Evolutionary conservation across 768 basidiomycete genomes (phyloP).

Genomic region (Auricularia sp.): DNA sequence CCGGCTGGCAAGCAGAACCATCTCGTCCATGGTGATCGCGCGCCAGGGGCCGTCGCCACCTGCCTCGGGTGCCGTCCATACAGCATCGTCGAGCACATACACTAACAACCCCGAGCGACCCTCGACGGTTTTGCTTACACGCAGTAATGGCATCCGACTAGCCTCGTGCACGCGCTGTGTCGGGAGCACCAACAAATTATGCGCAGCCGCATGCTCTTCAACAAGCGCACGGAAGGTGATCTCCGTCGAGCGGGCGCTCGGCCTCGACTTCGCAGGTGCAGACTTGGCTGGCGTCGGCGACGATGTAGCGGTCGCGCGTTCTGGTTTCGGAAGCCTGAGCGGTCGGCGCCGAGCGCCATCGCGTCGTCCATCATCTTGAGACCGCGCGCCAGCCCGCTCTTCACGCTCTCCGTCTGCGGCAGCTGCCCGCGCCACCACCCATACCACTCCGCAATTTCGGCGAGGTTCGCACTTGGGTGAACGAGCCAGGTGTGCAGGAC

Average conservation of each 20-base stretch:
- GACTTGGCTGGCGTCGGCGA: slow-evolving; percentile 23
- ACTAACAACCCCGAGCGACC: slow-evolving; percentile 82
- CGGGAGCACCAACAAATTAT: slow-evolving; percentile 85
- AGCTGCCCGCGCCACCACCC: slow-evolving; percentile 78
- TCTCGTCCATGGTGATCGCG: slow-evolving; percentile 79
- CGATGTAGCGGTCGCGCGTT: slow-evolving; percentile 27
- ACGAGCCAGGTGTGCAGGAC: slow-evolving; percentile 86
- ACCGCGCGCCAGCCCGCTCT: slow-evolving; percentile 76
- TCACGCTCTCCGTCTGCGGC: slow-evolving; percentile 59
- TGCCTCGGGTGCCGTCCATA: slow-evolving; percentile 60
- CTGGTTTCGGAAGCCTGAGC: slow-evolving; percentile 58
- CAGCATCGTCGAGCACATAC: slow-evolving; percentile 87
- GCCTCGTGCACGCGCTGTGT: slow-evolving; percentile 74
- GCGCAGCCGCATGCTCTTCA: slow-evolving; percentile 76
- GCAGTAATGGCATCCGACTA: slow-evolving; percentile 84
- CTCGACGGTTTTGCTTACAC: slow-evolving; percentile 65
- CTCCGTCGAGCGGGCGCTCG: slow-evolving; percentile 52
- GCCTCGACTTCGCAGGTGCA: slow-evolving; percentile 17
- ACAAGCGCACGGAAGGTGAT: slow-evolving; percentile 90
- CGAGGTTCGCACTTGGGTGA: slow-evolving; percentile 79
- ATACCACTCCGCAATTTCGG: slow-evolving; percentile 92
- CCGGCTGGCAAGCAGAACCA: slow-evolving; percentile 54
- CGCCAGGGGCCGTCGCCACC: slow-evolving; percentile 48
- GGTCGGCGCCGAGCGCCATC: slow-evolving; percentile 70
- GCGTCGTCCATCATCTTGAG: slow-evolving; percentile 92